Base-by-base conservation (phyloP, 2,329 filamentous ascomycete genomes). In the Xylariaceae sp. region DNA sequence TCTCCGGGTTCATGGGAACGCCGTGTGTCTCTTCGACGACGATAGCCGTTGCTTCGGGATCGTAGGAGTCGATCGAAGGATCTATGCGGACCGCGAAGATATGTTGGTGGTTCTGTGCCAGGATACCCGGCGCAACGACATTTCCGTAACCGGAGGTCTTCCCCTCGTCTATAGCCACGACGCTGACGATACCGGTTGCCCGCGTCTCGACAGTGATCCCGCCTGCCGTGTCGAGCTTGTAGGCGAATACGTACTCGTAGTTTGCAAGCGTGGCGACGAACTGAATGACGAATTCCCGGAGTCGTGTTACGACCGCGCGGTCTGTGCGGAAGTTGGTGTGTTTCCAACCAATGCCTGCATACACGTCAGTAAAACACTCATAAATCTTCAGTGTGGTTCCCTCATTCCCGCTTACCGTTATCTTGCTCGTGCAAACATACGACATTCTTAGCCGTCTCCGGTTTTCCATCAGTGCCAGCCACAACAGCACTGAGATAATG, bases 391-490 rank as follows among this genome's bases (percentile, higher is more conserved):
- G n/a, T n/a, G n/a, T n/a, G n/a, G n/a, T n/a, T n/a, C n/a, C 2
- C 22, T n/a, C 6, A 31, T 22, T 44, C n/a, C 27, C 19, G 31
- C 52, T 42, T 40, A 59, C 57, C 85, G 46, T 81, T 78, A 57
- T 88, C 85, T 60, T 86, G 80, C 63, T 88, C 85, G 60, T 87
- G 85, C 3, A 87, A 68, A 59, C 85, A 88, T 48, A 87, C 71
- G 6, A 84, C 82, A 54, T 87, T 87, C 14, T 74, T 75, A 22
- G 75, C 72, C 1, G 72, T 58, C 9, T 71, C 75, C 0, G 81
- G 75, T 42, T 75, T 73, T 2, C 84, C 85, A 42, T 80, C 69
- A 5, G 75, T 62, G 11, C 74, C 71, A 0, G 79, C 73, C 35
- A 81, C 70, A 19, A 82, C 70, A 2, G 73, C 75, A 48, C 83